Conservation (phyloP, 2,329 filamentous ascomycete species). For the Furcasterigmium sp. region DNA sequence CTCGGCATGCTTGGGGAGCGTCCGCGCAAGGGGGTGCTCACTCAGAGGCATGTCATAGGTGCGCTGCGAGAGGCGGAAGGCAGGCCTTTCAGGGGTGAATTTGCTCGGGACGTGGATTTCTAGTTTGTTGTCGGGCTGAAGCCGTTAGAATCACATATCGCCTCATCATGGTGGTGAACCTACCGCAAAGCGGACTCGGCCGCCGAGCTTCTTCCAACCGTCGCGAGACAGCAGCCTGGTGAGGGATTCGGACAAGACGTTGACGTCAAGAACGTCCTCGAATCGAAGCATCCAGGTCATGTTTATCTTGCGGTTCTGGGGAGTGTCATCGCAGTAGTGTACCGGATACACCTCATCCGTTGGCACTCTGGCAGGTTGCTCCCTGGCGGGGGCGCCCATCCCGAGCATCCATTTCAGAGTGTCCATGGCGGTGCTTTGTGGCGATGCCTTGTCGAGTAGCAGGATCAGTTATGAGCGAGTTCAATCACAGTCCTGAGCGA, state of each 20-base stretch:
- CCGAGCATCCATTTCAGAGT: conserved; percentile 4
- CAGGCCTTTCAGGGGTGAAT: conserved; percentile 24
- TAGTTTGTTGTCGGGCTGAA: conserved; percentile 9
- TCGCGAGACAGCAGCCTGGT: conserved; percentile 31
- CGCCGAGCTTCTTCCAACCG: conserved; percentile 41
- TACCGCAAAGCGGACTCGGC: conserved; percentile 34
- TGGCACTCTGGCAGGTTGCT: conserved; percentile 6
- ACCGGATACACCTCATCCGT: conserved; percentile 23
- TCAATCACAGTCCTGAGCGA: no score
- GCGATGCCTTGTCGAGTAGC: no score
- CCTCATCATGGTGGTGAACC: neutral
- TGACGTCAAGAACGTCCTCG: conserved; percentile 38
- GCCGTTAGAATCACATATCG: no score
- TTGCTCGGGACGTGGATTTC: conserved; percentile 22
- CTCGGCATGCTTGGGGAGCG: conserved; percentile 24
- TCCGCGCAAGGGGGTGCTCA: conserved; percentile 32
- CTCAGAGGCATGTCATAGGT: conserved; percentile 26
- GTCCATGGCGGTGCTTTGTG: no score
- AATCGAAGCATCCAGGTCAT: conserved; percentile 32
- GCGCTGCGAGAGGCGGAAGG: conserved; percentile 31
- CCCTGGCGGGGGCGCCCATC: conserved; percentile 1
- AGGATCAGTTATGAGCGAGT: no score
- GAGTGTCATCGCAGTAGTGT: conserved; percentile 23
- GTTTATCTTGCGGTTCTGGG: conserved; percentile 16
- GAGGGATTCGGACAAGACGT: conserved; percentile 29